Evolutionary conservation across 2,329 filamentous ascomycete genomes (phyloP), one percentile per base, ranked within the genome.

Genomic region (Ramularia endophylla): DNA sequence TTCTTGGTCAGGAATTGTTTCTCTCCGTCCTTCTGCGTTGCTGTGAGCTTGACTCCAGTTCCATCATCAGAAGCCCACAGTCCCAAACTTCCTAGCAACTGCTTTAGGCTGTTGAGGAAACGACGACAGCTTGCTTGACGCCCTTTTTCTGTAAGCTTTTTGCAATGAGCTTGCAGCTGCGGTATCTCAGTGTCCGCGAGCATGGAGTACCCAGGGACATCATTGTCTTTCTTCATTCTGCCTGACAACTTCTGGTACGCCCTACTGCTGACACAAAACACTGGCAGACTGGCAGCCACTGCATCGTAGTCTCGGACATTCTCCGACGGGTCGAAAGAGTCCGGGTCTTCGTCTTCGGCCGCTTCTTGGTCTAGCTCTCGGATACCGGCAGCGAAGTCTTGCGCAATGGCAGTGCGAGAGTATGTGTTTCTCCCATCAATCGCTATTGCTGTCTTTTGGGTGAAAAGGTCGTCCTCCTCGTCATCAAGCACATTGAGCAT

Each of bases 241-340:
- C 74, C 76, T 28, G 67, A 65, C n/a, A 83, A 60, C 51, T 78
- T 77, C 50, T 84, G 78, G 40, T 81, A 84, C 0, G 73, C 78
- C 32, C 74, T 65, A 34, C 74, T 76, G 43, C 75, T 80, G 12
- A 83, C 75, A 46, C 79, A 83, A 53, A 82, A 85, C 2, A 84
- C 78, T 0, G 78, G 73, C 0, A 85, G 64, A 0, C 65, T 67
- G 7, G 58, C 58, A 0, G 75, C 77, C 6, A 82, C 68, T 31
- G 75, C 60, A 0, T 75, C 69, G 38, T 83, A 83, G 51, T 83
- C 71, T 8, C 77, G 69, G 2, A 66, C 32, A 5, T 79, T 72
- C n/a, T 70, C 54, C 2, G 74, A 69, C 0, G 75, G 74, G 47
- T 80, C 63, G 49, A 79, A 80, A 7, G 66, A 66, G 1, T 67